Conservation (phyloP, 2,329 filamentous ascomycete species). For the Aspergillus sergii region DNA sequence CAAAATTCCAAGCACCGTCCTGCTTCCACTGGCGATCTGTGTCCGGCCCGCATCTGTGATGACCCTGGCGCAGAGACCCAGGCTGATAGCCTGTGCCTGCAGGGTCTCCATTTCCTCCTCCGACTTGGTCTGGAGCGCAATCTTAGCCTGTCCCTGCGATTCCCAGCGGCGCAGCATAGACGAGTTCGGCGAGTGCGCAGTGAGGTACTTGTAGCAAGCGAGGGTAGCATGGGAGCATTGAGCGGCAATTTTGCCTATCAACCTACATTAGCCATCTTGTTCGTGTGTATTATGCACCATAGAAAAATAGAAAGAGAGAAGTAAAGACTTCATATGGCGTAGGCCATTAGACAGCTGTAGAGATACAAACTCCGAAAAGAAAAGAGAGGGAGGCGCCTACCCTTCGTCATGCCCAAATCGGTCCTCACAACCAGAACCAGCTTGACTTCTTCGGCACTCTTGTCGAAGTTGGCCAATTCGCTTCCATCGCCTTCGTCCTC, state of each 20-base stretch:
- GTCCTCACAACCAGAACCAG: constrained; percentile 89
- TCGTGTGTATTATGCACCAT: background rate
- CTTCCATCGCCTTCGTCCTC: constrained; percentile 64
- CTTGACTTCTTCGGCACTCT: constrained; percentile 82
- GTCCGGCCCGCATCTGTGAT: constrained; percentile 96
- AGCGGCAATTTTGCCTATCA: constrained; percentile 91
- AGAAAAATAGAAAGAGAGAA: background rate
- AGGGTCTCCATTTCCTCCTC: constrained; percentile 78
- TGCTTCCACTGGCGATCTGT: constrained; percentile 90
- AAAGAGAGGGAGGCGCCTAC: constrained; percentile 51
- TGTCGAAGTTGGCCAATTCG: constrained; percentile 52
- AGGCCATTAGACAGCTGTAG: background rate
- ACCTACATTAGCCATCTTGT: constrained; percentile 1
- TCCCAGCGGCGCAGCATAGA: constrained; percentile 83
- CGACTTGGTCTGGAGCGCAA: constrained; percentile 84
- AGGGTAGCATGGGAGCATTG: constrained; percentile 96
- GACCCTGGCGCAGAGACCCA: constrained; percentile 85
- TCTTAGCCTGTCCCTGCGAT: constrained; percentile 82
- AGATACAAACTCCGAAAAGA: background rate
- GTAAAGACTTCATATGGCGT: background rate
- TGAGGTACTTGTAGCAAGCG: constrained; percentile 89
- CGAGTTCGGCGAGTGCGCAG: constrained; percentile 55
- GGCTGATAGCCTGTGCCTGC: constrained; percentile 75
- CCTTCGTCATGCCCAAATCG: constrained; percentile 96
- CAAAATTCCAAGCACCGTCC: constrained; percentile 83